Conservation (phyloP, 768 basidiomycete species). For the Hericium erinaceus region DNA sequence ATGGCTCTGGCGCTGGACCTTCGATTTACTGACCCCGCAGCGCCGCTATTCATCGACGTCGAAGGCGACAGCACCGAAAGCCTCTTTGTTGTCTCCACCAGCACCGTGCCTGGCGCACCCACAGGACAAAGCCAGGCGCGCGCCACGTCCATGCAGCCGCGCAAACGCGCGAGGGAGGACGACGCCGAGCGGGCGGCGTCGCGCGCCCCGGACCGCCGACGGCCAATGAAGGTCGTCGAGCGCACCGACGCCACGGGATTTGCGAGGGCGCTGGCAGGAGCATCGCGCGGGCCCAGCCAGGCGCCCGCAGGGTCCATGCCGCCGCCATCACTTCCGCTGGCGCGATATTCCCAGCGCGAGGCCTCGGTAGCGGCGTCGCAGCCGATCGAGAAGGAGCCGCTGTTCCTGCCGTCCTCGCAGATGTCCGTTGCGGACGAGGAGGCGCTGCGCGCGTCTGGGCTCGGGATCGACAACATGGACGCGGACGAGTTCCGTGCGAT, state of each 20-base stretch:
- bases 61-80: slow-evolving; percentile 57
- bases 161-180: slow-evolving; percentile 9
- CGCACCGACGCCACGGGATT: slow-evolving; percentile 4
- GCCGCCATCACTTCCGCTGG: slow-evolving; percentile 10
- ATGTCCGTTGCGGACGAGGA: slow-evolving; percentile 47
- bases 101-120: slow-evolving; percentile 37
- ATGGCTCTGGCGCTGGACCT: slow-evolving; percentile 56
- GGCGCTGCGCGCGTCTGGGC: slow-evolving; percentile 47
- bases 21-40: slow-evolving; percentile 65
- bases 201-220: slow-evolving; percentile 1
- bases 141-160: slow-evolving; percentile 8
- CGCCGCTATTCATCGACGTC: slow-evolving; percentile 70
- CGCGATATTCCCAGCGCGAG: background rate
- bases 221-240: slow-evolving; percentile 11
- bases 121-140: background rate
- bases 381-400: slow-evolving; percentile 17
- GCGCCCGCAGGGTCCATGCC: background rate
- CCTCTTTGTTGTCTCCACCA: slow-evolving; percentile 76
- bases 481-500: slow-evolving; percentile 50
- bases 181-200: background rate
- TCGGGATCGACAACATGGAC: slow-evolving; percentile 62
- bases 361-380: background rate
- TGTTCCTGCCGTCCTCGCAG: slow-evolving; percentile 24
- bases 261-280: background rate
- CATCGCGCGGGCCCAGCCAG: background rate